A percentile compares a stretch with the other conserved stretches of the same genome.
Evolutionary conservation across 495 filamentous ascomycete genomes (phyloP).

Genomic region (Podospora pseudopauciseta): DNA sequence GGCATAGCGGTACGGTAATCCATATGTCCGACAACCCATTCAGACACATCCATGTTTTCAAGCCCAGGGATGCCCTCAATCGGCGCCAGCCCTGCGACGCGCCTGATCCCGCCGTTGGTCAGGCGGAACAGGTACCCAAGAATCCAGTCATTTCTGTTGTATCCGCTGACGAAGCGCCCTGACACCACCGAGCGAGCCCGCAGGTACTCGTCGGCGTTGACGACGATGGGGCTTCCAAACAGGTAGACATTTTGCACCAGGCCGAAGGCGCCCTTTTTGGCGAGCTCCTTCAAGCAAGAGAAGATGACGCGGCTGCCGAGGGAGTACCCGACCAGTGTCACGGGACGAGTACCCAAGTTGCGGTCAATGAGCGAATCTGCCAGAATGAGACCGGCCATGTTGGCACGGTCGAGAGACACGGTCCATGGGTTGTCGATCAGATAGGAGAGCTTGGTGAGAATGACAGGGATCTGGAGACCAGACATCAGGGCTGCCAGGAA

Average conservation of each 20-base stretch:
- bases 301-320: slow-evolving; percentile 92
- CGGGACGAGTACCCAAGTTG: slow-evolving; percentile 84
- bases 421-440: slow-evolving; percentile 98
- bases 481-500: slow-evolving; percentile 87
- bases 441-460: slow-evolving; percentile 92
- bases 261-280: slow-evolving; percentile 80
- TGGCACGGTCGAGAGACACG: slow-evolving; percentile 86
- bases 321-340: slow-evolving; percentile 96
- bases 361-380: slow-evolving; percentile 91
- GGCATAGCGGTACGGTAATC: slow-evolving; percentile 92
- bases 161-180: slow-evolving; percentile 92
- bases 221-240: slow-evolving; percentile 88
- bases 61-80: slow-evolving; percentile 73
- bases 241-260: slow-evolving; percentile 93
- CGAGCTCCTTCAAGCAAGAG: slow-evolving; percentile 83
- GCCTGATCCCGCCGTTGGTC: slow-evolving; percentile 86
- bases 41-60: slow-evolving; percentile 87
- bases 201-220: slow-evolving; percentile 87
- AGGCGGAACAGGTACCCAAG: slow-evolving; percentile 94
- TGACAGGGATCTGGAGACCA: slow-evolving; percentile 85
- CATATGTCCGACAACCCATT: slow-evolving; percentile 91
- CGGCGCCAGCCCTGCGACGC: slow-evolving; percentile 81
- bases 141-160: slow-evolving; percentile 95
- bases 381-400: slow-evolving; percentile 84
- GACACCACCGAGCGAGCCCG: slow-evolving; percentile 76